Evolutionary conservation across 306 rosid species (phyloP).

Genomic region (Albizia julibrissin): DNA sequence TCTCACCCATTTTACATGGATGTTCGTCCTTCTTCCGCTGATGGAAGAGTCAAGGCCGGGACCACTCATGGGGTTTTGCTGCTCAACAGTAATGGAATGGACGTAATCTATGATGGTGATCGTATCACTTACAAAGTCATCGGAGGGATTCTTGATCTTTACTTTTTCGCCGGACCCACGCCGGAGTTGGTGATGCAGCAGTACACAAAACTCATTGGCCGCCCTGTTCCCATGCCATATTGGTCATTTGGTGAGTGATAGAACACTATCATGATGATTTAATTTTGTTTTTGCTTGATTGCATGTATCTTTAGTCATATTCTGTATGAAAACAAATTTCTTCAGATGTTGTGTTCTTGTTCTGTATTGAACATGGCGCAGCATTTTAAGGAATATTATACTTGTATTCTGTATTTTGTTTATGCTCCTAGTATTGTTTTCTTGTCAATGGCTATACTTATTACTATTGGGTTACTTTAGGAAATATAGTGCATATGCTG

Average conservation of each 20-base stretch:
- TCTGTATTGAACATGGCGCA: neutral
- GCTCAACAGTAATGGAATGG: conserved; percentile 85
- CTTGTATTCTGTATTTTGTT: neutral
- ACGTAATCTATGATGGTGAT: conserved; percentile 58
- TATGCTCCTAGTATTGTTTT: neutral
- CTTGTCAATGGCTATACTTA: neutral
- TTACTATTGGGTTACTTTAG: neutral
- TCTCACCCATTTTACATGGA: conserved; percentile 91
- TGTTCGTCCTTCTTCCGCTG: conserved; percentile 49
- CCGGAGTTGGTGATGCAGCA: conserved; percentile 75
- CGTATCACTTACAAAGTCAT: conserved; percentile 66
- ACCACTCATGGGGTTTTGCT: conserved; percentile 77
- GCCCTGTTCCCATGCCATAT: conserved; percentile 82
- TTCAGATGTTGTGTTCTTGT: neutral
- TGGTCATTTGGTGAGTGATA: conserved; percentile 86
- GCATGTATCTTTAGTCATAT: neutral
- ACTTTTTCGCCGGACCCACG: conserved; percentile 69
- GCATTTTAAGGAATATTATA: neutral
- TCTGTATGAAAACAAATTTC: neutral
- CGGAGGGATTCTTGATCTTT: conserved; percentile 79
- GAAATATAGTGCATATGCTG: neutral
- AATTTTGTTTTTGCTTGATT: neutral
- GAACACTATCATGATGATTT: neutral
- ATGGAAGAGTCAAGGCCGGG: conserved; percentile 50
- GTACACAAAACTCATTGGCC: conserved; percentile 76